Percentiles rank a stretch among this genome's conserved stretches.
phyloP scores from a whole-genome alignment of 2,329 filamentous ascomycete species.

The Talaromyces sp. region DNA sequence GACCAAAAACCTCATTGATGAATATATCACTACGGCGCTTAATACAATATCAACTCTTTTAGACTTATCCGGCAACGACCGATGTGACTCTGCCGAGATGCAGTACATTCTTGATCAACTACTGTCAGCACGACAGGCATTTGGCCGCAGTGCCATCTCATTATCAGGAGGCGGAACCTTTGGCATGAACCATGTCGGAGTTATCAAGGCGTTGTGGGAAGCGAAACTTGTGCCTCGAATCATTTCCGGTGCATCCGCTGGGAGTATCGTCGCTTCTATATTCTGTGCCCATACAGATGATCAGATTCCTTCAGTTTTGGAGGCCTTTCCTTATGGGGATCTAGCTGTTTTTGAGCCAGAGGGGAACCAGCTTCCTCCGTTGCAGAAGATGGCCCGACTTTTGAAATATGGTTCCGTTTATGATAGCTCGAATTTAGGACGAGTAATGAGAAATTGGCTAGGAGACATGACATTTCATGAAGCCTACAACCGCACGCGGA shows the following conservation, averaged over 20 bases:
- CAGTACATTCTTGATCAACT: slow-evolving; percentile 65
- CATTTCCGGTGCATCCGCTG: slow-evolving; percentile 82
- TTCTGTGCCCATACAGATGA: slow-evolving; percentile 74
- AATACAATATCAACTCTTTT: slow-evolving; percentile 71
- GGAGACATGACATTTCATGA: slow-evolving; percentile 94
- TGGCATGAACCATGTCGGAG: slow-evolving; percentile 88
- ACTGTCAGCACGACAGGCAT: slow-evolving; percentile 70
- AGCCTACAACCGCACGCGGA: slow-evolving; percentile 87
- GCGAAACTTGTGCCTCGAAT: slow-evolving; percentile 74
- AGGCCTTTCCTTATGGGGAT: slow-evolving; percentile 73
- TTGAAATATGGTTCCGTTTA: slow-evolving; percentile 81
- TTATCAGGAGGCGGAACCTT: slow-evolving; percentile 85
- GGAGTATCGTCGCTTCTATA: slow-evolving; percentile 79
- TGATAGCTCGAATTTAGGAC: slow-evolving; percentile 75
- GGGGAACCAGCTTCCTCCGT: slow-evolving; percentile 57
- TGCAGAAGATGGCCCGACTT: slow-evolving; percentile 68
- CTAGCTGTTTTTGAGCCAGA: slow-evolving; percentile 73
- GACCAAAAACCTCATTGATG: slow-evolving; percentile 82
- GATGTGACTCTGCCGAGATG: slow-evolving; percentile 55
- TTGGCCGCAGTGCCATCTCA: slow-evolving; percentile 77
- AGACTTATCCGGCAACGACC: slow-evolving; percentile 54
- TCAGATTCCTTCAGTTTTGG: slow-evolving; percentile 68
- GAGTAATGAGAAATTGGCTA: slow-evolving; percentile 75
- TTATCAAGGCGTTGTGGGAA: slow-evolving; percentile 77
- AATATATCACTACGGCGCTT: slow-evolving; percentile 76